A percentile compares a stretch with the other conserved stretches of the same genome.
phyloP scores from a whole-genome alignment of 768 basidiomycete species.

The Scleroderma citrinum region DNA sequence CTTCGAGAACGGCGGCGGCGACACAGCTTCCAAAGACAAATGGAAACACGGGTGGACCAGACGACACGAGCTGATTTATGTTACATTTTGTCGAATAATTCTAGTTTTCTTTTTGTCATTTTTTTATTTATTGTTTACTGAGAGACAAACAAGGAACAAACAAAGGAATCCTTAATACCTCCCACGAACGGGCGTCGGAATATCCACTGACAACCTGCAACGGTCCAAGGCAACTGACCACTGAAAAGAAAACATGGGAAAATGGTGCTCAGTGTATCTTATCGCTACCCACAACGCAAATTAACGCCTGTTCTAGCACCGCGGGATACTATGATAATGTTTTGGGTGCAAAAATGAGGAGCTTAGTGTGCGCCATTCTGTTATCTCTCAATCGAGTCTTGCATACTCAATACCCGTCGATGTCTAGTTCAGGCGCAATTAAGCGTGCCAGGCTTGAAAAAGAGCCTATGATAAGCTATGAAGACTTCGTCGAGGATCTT shows the following conservation, averaged over 20 bases:
- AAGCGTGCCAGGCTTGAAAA: constrained; percentile 63
- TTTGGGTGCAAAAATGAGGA: constrained; percentile 68
- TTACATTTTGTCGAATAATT: background rate
- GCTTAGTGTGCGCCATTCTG: constrained; percentile 55
- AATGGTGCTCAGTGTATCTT: constrained; percentile 46
- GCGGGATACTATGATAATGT: constrained; percentile 68
- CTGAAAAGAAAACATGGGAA: constrained; percentile 47
- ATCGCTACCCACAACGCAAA: constrained; percentile 2
- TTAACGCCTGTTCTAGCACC: constrained; percentile 43
- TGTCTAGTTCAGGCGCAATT: constrained; percentile 61
- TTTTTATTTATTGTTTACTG: background rate
- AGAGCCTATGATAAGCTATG: constrained; percentile 64
- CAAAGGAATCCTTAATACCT: constrained; percentile 8
- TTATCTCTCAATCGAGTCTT: background rate
- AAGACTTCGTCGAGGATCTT: constrained; percentile 69
- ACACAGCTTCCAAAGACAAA: constrained; percentile 27
- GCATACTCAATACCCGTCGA: background rate
- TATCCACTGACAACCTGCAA: no score
- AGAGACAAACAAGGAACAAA: constrained; percentile 13
- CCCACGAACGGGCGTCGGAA: background rate
- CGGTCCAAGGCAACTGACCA: no score
- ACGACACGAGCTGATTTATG: constrained; percentile 29
- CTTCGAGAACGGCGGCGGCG: constrained; percentile 14
- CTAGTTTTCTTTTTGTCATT: constrained; percentile 2
- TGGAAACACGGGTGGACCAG: constrained; percentile 31